Evolutionary conservation across 1,284 basidiomycete genomes (phyloP).

Genomic region (Pseudomicrostroma phylloplanum): DNA sequence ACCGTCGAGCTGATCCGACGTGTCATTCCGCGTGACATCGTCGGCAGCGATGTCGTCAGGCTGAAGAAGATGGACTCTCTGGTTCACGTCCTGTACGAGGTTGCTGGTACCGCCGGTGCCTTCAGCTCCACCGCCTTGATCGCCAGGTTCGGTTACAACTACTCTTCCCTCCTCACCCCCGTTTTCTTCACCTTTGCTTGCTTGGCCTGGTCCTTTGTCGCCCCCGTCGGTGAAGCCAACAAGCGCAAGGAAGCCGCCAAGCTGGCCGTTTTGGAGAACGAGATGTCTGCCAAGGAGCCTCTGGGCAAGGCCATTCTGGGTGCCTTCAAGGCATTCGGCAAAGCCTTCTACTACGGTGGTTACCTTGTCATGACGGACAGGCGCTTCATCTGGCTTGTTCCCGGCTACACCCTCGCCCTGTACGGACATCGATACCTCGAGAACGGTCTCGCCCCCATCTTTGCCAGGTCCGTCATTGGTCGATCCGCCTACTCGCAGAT

Average conservation of each 20-base stretch:
- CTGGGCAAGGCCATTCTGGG: slow-evolving; percentile 22
- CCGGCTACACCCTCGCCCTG: slow-evolving; percentile 49
- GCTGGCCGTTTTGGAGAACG: not conserved
- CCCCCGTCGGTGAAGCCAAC: slow-evolving; percentile 24
- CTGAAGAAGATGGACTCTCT: slow-evolving; percentile 51
- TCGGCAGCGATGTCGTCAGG: slow-evolving; percentile 42
- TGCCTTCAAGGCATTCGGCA: slow-evolving; percentile 38
- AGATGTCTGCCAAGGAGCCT: slow-evolving; percentile 5
- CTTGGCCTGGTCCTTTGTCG: slow-evolving; percentile 37
- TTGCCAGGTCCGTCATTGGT: slow-evolving; percentile 47
- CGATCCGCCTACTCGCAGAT: slow-evolving; percentile 50
- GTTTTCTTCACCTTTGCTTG: slow-evolving; percentile 44
- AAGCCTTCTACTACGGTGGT: slow-evolving; percentile 48
- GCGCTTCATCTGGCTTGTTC: slow-evolving; percentile 50
- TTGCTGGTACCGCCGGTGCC: slow-evolving; percentile 52
- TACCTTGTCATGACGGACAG: slow-evolving; percentile 43
- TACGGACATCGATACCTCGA: slow-evolving; percentile 53
- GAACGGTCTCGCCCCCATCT: slow-evolving; percentile 50
- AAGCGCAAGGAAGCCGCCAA: slow-evolving; percentile 17
- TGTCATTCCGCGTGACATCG: slow-evolving; percentile 50
- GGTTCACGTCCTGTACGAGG: slow-evolving; percentile 52
- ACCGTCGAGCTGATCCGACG: slow-evolving; percentile 52
- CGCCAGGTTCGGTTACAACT: slow-evolving; percentile 51
- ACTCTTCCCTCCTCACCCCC: slow-evolving; percentile 46
- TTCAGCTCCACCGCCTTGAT: slow-evolving; percentile 51